Conservation (phyloP, 2,329 filamentous ascomycete genomes). For the Xylaria sp. region DNA sequence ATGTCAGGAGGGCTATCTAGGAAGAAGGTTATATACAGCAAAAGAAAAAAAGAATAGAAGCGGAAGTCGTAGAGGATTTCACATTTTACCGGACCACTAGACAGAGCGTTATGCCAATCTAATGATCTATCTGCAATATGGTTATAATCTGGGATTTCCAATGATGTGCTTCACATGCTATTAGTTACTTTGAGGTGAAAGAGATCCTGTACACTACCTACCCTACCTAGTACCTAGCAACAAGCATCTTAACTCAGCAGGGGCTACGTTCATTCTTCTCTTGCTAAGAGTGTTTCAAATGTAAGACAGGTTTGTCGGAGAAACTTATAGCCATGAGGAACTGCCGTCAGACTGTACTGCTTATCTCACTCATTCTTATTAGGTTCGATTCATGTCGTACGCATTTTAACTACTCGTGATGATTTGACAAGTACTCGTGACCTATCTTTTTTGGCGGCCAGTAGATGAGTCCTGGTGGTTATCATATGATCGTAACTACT, state of each 20-base stretch:
- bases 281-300: too few relatives aligned
- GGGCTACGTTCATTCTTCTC: too few relatives aligned
- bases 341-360: not conserved
- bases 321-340: conserved; percentile 2
- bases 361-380: not conserved
- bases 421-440: not conserved
- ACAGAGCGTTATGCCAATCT: not conserved
- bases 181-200: not conserved
- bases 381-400: not conserved
- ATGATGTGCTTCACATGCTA: not conserved
- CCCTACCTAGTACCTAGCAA: too few relatives aligned
- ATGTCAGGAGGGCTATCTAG: not conserved
- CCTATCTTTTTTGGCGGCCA: too few relatives aligned
- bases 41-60: not conserved
- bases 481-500: not conserved
- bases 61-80: not conserved
- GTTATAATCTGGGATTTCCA: not conserved
- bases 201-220: not conserved
- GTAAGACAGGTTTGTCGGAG: too few relatives aligned
- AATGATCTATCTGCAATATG: not conserved
- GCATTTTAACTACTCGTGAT: not conserved
- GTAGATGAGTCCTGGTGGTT: too few relatives aligned
- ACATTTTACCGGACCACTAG: not conserved
- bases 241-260: too few relatives aligned
- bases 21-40: not conserved